Percentiles rank a stretch among this genome's conserved stretches.
Conservation (phyloP, 176 grass and related monocot species). For the Ananas comosus region DNA sequence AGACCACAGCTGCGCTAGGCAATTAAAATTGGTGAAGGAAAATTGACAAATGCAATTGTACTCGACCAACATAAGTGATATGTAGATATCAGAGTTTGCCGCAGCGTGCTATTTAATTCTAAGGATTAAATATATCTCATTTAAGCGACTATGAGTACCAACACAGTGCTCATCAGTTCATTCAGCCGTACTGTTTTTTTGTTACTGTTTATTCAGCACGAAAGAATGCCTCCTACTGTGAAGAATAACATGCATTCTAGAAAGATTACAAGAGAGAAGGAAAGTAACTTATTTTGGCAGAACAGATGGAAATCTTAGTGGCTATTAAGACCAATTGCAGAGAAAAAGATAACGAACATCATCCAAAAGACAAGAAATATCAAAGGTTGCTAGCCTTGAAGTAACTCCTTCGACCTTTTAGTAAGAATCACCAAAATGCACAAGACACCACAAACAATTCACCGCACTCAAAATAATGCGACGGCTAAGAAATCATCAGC, state of each 20-base stretch:
- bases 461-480: background rate
- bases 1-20: background rate
- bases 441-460: background rate
- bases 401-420: background rate
- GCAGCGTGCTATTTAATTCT: too few relatives aligned
- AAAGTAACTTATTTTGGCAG: background rate
- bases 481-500: too few relatives aligned
- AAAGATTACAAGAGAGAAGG: background rate
- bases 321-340: background rate
- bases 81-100: too few relatives aligned
- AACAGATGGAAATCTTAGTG: background rate
- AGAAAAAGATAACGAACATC: background rate
- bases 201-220: background rate
- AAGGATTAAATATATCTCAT: too few relatives aligned
- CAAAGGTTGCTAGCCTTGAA: background rate
- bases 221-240: background rate
- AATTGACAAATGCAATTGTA: too few relatives aligned
- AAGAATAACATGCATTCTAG: background rate
- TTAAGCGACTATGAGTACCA: too few relatives aligned
- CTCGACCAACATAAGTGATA: too few relatives aligned
- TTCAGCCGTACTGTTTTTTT: too few relatives aligned
- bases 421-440: background rate
- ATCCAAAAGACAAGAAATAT: background rate
- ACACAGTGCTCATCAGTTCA: too few relatives aligned
- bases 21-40: too few relatives aligned